Base-by-base conservation (phyloP, 345 rosid species). In the Psidium friedrichsthalianum region DNA sequence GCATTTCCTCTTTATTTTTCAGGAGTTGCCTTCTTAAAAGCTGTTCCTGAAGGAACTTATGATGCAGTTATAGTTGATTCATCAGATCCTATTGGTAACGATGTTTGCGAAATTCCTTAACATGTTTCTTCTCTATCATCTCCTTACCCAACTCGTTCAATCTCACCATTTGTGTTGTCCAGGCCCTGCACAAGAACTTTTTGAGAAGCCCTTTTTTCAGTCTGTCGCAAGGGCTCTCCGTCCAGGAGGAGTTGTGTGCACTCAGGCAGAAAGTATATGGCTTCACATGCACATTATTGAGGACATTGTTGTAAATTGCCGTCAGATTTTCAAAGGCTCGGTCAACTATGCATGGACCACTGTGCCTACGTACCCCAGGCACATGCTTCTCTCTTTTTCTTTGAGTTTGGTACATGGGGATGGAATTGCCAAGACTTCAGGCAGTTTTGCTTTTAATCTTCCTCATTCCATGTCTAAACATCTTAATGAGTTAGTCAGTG, bases 201-300 rank as follows among this genome's bases (percentile, higher is more conserved):
- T 97, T 90, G 96, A 97, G 92, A 97, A 95, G 89, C 99, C 97
- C 36, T 97, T 97, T 89, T 97, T 97, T 83, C 87, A 89, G 90
- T 90, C 98, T 0, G 94, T 97, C 81, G 94, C 96, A 9, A 95
- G 88, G 91, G 99, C 98, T 87, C 98, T 97, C 86, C 96, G 98
- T 84, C 98, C 99, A 22, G 99, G 99, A 81, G 99, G 99, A 56
- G 98, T 97, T 82, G 93, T 95, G 83, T 93, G 96, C 86, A 95
- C 99, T 59, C 99, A 97, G 57, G 98, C 98, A 78, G 99, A 97
- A 88, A 97, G 98, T 87, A 92, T 97, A 83, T 97, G 99, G 99
- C 98, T 97, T 86, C 99, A 97, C 94, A 97, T 97, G 98, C 94
- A 95, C 91, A 95, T 97, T 83, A 97, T 97, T 1, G 98, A 95